These are phyloP conservation scores for Aethionema arabicum DNA, from an alignment of 345 rosid species.

Conservation along the genomic window DNA sequence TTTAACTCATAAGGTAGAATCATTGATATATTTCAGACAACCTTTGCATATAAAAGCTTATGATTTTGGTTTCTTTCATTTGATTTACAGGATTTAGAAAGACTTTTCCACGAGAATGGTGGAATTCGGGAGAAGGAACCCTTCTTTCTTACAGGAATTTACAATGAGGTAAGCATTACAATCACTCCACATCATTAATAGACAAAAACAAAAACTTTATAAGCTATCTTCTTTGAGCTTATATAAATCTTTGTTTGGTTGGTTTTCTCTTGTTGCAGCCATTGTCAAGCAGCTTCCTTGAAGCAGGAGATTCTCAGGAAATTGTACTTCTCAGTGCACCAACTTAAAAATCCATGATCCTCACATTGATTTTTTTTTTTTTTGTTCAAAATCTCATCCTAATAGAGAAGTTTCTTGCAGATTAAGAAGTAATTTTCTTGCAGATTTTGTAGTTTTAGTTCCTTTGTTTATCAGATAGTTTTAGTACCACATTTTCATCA, in stretches of 20 bases:
- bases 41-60: conserved; percentile 10
- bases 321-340: conserved; percentile 50
- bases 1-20: conserved; percentile 75
- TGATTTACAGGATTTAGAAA: conserved; percentile 66
- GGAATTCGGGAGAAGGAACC: conserved; percentile 79
- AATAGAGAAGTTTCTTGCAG: conserved; percentile 21
- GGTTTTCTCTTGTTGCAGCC: conserved; percentile 48
- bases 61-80: conserved; percentile 11
- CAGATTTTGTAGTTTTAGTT: conserved; percentile 11
- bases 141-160: conserved; percentile 54
- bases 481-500: too few species aligned
- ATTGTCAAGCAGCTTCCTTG: conserved; percentile 66
- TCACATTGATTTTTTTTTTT: not conserved
- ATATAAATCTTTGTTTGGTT: conserved; percentile 15
- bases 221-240: conserved; percentile 8
- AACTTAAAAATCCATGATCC: conserved; percentile 17
- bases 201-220: not conserved
- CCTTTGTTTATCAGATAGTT: conserved; percentile 18
- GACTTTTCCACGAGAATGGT: conserved; percentile 58
- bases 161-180: conserved; percentile 49
- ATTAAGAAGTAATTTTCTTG: conserved; percentile 11
- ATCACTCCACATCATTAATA: conserved; percentile 4
- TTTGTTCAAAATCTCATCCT: too few species aligned
- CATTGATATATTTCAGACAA: conserved; percentile 15
- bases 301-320: conserved; percentile 51